Evolutionary conservation across 257 asterid genomes (phyloP).

Genomic region (Ilex aquifolium): DNA sequence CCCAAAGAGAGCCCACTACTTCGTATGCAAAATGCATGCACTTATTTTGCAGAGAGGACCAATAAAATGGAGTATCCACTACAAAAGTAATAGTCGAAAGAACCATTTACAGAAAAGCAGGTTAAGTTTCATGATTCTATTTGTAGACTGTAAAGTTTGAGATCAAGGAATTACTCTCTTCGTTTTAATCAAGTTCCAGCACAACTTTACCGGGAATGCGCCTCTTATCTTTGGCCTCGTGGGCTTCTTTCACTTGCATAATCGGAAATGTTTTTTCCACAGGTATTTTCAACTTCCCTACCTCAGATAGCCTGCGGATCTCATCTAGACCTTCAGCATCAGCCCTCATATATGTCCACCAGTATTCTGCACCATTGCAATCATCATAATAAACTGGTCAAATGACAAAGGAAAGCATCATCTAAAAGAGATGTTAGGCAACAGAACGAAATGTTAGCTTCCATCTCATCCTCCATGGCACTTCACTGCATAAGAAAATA

Average conservation of each 20-base stretch:
- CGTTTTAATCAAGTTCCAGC: constrained; percentile 50
- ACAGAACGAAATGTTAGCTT: neutral
- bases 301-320: constrained; percentile 58
- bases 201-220: constrained; percentile 75
- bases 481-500: neutral
- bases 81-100: too few species aligned
- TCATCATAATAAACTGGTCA: too few species aligned
- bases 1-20: neutral
- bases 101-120: neutral
- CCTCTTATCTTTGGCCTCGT: constrained; percentile 70
- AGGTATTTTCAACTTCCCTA: constrained; percentile 73
- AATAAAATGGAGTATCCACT: too few species aligned
- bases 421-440: neutral
- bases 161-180: too few species aligned
- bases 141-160: neutral
- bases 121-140: neutral
- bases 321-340: constrained; percentile 83
- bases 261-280: constrained; percentile 75
- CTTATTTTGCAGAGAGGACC: neutral
- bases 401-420: too few species aligned
- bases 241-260: constrained; percentile 72
- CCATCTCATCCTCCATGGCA: neutral
- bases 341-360: constrained; percentile 94
- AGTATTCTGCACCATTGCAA: constrained; percentile 51
- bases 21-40: neutral